These are phyloP conservation scores for Aquanectria penicillioides DNA, from an alignment of 2,329 filamentous ascomycete species.

Conservation along the genomic window DNA sequence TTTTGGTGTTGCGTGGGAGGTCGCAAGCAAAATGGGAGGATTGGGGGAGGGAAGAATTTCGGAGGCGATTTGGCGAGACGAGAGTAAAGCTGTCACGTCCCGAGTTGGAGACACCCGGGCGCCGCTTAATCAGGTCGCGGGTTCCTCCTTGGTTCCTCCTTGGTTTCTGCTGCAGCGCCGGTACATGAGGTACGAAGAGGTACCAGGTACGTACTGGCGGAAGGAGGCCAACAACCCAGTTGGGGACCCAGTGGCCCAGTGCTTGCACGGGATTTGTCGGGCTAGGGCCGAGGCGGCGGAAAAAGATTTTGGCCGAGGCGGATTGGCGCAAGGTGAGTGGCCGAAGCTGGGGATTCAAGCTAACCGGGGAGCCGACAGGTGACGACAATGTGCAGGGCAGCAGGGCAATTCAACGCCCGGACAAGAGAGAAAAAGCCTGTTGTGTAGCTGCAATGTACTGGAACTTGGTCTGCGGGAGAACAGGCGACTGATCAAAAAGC, in stretches of 20 bases:
- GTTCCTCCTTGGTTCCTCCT: too few species aligned
- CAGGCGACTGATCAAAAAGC: slow-evolving; percentile 1
- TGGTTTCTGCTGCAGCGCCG: too few species aligned
- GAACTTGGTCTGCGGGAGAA: slow-evolving; percentile 12
- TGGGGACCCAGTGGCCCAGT: slow-evolving; percentile 12
- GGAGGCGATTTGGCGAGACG: slow-evolving; percentile 21
- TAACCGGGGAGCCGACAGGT: slow-evolving; percentile 21
- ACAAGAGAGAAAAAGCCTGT: too few species aligned
- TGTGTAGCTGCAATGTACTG: too few species aligned
- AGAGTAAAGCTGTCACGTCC: slow-evolving; percentile 24
- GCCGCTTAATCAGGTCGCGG: not conserved
- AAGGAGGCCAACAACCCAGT: not conserved
- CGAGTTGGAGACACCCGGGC: slow-evolving; percentile 22
- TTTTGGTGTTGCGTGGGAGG: slow-evolving; percentile 23
- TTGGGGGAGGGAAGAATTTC: slow-evolving; percentile 17
- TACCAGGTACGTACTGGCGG: too few species aligned
- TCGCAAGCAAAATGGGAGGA: not conserved
- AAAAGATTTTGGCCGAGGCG: slow-evolving; percentile 37
- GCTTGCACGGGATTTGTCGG: slow-evolving; percentile 43
- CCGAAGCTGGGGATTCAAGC: not conserved
- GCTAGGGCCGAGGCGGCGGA: slow-evolving; percentile 23
- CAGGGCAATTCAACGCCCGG: slow-evolving; percentile 5
- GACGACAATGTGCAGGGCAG: slow-evolving; percentile 31
- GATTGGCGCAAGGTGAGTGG: slow-evolving; percentile 12
- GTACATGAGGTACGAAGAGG: too few species aligned